Evolutionary conservation across 768 basidiomycete genomes (phyloP).

Genomic region (Goffeauzyma gilvescens): DNA sequence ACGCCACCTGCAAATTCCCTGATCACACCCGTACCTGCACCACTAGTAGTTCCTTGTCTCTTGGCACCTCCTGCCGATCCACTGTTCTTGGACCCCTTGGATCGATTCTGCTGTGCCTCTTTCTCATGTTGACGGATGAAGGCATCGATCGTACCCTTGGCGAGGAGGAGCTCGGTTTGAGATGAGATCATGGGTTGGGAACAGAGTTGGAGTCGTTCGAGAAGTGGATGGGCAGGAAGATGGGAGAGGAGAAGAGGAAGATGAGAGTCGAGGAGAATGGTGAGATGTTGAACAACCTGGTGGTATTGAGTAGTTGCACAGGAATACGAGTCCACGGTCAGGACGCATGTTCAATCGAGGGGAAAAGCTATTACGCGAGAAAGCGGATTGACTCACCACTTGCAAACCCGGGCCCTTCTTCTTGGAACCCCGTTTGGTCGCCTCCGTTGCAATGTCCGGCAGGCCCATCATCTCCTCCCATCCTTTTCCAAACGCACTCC

Average conservation of each 20-base stretch:
- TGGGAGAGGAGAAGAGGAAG: conserved; percentile 22
- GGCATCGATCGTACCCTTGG: conserved; percentile 23
- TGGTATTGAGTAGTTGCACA: too few species aligned
- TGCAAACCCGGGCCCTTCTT: neutral
- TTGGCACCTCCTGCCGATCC: too few species aligned
- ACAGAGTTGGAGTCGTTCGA: conserved; percentile 13
- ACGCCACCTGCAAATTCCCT: too few species aligned
- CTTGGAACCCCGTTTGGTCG: too few species aligned
- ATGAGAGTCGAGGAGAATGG: conserved; percentile 24
- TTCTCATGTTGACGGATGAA: conserved; percentile 19
- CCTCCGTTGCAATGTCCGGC: too few species aligned
- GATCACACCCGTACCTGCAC: too few species aligned
- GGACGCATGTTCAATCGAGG: too few species aligned
- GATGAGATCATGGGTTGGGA: conserved; percentile 17
- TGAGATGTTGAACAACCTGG: conserved; percentile 19
- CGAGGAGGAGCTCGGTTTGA: conserved; percentile 18
- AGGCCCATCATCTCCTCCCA: conserved; percentile 16
- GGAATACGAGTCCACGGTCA: too few species aligned
- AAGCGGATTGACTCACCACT: neutral
- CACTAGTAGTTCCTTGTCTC: too few species aligned
- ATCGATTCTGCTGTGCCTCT: too few species aligned
- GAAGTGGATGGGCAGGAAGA: conserved; percentile 16
- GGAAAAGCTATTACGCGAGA: too few species aligned
- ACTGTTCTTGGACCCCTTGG: too few species aligned
- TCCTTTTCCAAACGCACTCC: conserved; percentile 1